Conservation (phyloP, 75 land plant genomes). For the Gnetum montanum region DNA sequence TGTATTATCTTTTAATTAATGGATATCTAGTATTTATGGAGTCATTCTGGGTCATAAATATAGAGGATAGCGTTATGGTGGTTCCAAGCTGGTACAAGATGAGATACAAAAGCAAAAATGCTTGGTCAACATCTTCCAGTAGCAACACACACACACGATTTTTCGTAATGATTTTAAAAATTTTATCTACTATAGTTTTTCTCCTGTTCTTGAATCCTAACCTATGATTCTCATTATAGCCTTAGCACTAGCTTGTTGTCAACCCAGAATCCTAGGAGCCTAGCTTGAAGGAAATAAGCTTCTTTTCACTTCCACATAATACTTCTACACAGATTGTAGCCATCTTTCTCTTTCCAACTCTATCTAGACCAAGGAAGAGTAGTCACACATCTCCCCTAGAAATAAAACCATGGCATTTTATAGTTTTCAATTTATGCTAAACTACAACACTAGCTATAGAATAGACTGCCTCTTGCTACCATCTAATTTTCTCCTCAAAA, state of each 20-base stretch:
- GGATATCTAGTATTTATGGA: conserved; percentile 69
- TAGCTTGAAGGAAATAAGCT: conserved; percentile 34
- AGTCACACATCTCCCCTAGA: conserved; percentile 56
- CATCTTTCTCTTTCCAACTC: conserved; percentile 32
- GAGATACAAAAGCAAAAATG: conserved; percentile 25
- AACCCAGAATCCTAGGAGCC: conserved; percentile 8
- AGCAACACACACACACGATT: too few species aligned
- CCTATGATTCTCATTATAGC: neutral
- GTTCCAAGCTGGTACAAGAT: conserved; percentile 64
- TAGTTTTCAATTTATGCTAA: conserved; percentile 13
- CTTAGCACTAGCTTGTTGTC: neutral
- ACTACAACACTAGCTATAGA: conserved; percentile 31
- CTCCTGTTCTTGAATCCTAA: conserved; percentile 23
- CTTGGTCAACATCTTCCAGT: too few species aligned
- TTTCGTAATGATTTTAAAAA: conserved; percentile 37
- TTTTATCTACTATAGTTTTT: conserved; percentile 30
- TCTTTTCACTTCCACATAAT: conserved; percentile 38
- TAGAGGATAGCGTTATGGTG: conserved; percentile 37
- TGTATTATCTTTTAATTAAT: too few species aligned
- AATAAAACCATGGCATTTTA: conserved; percentile 19
- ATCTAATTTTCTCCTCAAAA: conserved; percentile 34
- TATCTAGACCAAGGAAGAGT: conserved; percentile 57
- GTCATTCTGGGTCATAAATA: conserved; percentile 45
- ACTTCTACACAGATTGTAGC: conserved; percentile 56
- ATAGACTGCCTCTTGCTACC: conserved; percentile 55